phyloP scores from a whole-genome alignment of 805 yeast genomes.

The Spathaspora sp. region DNA sequence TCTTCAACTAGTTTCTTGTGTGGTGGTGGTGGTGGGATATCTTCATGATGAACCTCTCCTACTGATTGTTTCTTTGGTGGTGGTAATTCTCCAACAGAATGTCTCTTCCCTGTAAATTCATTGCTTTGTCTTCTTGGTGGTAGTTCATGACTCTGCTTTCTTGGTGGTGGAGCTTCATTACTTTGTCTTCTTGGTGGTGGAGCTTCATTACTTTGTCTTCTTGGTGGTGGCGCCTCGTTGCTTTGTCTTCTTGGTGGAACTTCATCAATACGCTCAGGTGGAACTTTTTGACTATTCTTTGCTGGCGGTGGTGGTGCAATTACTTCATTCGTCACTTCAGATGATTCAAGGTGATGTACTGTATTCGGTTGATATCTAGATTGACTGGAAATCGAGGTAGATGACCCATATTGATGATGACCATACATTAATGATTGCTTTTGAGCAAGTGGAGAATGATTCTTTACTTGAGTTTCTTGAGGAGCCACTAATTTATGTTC shows the following conservation, averaged over 20 bases:
- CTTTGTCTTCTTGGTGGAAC: no score
- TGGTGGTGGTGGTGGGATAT: background rate
- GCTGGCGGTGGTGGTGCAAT: conserved; percentile 4
- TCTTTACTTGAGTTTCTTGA: background rate
- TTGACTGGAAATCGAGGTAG: background rate
- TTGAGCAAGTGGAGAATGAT: background rate
- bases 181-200: background rate
- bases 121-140: background rate
- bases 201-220: background rate
- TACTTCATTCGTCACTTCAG: background rate
- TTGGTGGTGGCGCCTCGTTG: background rate
- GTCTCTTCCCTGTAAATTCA: background rate
- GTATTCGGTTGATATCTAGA: background rate
- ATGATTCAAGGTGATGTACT: background rate
- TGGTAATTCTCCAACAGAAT: background rate
- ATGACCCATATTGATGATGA: background rate
- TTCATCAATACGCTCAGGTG: background rate
- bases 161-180: background rate
- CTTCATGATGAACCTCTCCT: background rate
- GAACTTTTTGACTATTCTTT: background rate
- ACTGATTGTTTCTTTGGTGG: background rate
- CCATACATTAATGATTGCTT: background rate
- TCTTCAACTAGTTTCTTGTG: background rate
- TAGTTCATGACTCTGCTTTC: background rate
- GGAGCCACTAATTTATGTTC: background rate